Base-by-base conservation (phyloP, 2,329 filamentous ascomycete genomes). In the Fusarium sp. region DNA sequence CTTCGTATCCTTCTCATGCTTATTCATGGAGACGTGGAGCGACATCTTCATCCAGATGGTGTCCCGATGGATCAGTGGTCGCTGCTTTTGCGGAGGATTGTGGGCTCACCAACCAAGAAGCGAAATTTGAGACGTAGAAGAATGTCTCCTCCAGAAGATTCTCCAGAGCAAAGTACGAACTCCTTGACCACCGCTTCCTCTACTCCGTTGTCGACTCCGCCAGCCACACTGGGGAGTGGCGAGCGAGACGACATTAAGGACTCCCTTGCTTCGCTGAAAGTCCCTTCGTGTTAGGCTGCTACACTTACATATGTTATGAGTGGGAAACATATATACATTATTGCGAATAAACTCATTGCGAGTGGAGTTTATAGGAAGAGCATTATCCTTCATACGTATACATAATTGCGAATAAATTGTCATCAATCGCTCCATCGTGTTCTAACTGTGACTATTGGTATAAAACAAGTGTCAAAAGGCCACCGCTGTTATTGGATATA, bases 401-500 rank as follows among this genome's bases (percentile, higher is more conserved):
- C 15, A 18, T 14, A 26, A n/a, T 5, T 31, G n/a, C 20, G n/a
- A 36, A 24, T 38, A 20, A 57, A 17, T 18, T n/a, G n/a, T 33
- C 10, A 45, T 47, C 6, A 52, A n/a, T 52, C 5, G 2, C n/a
- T 20, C 20, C 39, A 36, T 13, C 28, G 2, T 45, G 5, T 41
- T 54, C 33, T 33, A 33, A 45, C 13, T 36, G 47, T 24, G 17
- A 36, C 20, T 22, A 20, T 14, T 48, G 42, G 59, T 54, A 64
- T 55, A 49, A 45, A 54, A 35, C 6, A 51, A 39, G 15, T 20
- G 38, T 26, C 31, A 18, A 67, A 36, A 31, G 36, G 15, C 28
- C 12, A 45, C 22, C 44, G 41, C 38, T 57, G 6, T 33, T 51
- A 45, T 48, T 55, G 67, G 71, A 61, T 62, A 58, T 58, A 58